Conservation (phyloP, 1,139 yeast species). For the Magnusiomyces suaveolens region DNA sequence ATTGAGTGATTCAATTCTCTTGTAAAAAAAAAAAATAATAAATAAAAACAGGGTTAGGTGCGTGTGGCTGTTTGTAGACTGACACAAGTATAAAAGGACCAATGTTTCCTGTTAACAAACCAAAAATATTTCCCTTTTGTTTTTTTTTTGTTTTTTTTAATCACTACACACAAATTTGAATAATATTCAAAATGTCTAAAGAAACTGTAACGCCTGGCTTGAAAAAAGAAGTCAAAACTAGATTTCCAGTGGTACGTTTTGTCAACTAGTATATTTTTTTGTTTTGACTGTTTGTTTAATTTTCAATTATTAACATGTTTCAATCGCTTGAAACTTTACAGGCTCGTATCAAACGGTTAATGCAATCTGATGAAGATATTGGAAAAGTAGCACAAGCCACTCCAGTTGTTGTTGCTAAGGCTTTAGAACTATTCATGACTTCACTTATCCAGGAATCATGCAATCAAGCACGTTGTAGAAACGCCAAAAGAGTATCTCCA, state of each 20-base stretch:
- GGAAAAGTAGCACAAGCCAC: conserved; percentile 99
- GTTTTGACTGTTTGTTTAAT: not conserved
- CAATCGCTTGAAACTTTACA: conserved; percentile 8
- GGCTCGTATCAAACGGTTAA: conserved; percentile 87
- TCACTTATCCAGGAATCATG: conserved; percentile 79
- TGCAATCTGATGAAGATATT: conserved; percentile 97
- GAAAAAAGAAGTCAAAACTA: conserved; percentile 57
- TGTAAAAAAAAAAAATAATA: not conserved
- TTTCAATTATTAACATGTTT: not conserved
- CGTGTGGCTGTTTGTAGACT: too few relatives aligned
- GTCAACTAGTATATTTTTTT: not conserved
- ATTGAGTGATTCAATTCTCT: not conserved
- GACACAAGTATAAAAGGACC: too few relatives aligned
- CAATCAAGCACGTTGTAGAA: conserved; percentile 63
- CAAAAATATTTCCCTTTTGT: too few relatives aligned
- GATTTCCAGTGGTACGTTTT: conserved; percentile 63
- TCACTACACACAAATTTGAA: not conserved
- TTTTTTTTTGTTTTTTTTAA: not conserved
- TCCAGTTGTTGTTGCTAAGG: conserved; percentile 92
- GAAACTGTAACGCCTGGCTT: conserved; percentile 1
- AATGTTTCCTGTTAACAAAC: too few relatives aligned
- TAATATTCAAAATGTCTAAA: not conserved
- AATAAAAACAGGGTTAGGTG: not conserved
- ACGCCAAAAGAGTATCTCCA: conserved; percentile 74
- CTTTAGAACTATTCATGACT: conserved; percentile 84